Percentiles rank a stretch among this genome's conserved stretches.
phyloP scores from a whole-genome alignment of 169 alveolate species.

The Eimeria zaria region DNA sequence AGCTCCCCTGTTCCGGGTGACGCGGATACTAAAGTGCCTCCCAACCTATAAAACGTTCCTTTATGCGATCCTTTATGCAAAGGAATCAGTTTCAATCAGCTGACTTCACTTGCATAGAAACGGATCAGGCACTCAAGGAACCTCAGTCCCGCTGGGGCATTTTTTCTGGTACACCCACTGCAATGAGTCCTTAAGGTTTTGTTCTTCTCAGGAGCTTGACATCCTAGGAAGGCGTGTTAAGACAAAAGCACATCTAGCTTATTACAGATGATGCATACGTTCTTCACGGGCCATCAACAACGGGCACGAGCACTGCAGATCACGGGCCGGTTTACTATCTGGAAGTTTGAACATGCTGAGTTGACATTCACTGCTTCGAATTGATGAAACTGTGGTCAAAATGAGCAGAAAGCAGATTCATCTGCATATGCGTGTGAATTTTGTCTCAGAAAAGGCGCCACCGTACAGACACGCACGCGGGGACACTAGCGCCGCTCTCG shows the following conservation, averaged over 20 bases:
- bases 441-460: background rate
- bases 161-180: background rate
- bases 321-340: background rate
- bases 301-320: background rate
- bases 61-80: too few species aligned
- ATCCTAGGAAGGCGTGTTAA: background rate
- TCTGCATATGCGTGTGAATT: background rate
- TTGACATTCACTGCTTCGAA: background rate
- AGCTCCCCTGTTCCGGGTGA: too few species aligned
- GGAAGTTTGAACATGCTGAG: background rate
- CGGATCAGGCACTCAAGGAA: too few species aligned
- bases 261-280: background rate
- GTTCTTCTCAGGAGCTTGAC: background rate
- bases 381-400: background rate
- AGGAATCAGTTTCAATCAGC: too few species aligned
- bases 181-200: background rate
- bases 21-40: too few species aligned
- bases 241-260: background rate
- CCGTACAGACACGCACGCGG: background rate
- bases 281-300: background rate
- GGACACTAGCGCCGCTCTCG: slow-evolving; percentile 1
- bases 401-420: background rate
- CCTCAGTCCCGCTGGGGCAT: too few species aligned
- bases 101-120: too few species aligned
- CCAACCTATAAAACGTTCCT: too few species aligned